phyloP scores from a whole-genome alignment of 2,329 filamentous ascomycete genomes.

The Akanthomyces uredinophilus region DNA sequence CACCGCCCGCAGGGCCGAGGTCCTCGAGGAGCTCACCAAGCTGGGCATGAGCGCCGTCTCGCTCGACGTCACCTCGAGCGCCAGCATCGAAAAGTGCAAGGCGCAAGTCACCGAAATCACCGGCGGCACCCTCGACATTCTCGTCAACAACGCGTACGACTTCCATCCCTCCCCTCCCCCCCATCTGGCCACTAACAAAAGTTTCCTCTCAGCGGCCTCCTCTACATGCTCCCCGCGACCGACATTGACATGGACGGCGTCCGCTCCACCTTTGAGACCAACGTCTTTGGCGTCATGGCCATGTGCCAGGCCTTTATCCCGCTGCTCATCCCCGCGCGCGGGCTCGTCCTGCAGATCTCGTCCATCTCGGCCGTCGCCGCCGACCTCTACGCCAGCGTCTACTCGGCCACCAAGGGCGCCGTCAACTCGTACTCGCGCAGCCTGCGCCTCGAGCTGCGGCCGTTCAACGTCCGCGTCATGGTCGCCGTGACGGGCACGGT shows the following conservation, averaged over 20 bases:
- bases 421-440: slow-evolving; percentile 48
- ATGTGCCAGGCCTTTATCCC: slow-evolving; percentile 46
- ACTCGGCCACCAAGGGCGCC: slow-evolving; percentile 53
- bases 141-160: slow-evolving; percentile 54
- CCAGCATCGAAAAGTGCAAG: slow-evolving; percentile 46
- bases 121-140: slow-evolving; percentile 49
- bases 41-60: slow-evolving; percentile 44
- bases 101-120: slow-evolving; percentile 43
- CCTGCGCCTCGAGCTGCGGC: slow-evolving; percentile 48
- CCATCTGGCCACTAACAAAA: background rate
- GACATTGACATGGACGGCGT: slow-evolving; percentile 49
- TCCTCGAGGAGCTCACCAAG: slow-evolving; percentile 40
- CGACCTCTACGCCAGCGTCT: slow-evolving; percentile 49
- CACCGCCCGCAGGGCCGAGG: slow-evolving; percentile 46
- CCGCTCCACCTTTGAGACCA: slow-evolving; percentile 50
- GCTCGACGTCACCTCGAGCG: slow-evolving; percentile 49
- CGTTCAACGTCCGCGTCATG: slow-evolving; percentile 53
- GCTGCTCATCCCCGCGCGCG: slow-evolving; percentile 44
- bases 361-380: slow-evolving; percentile 46
- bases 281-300: slow-evolving; percentile 54
- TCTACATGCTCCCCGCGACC: slow-evolving; percentile 46
- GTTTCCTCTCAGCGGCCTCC: slow-evolving; percentile 37
- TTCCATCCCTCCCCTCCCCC: no score
- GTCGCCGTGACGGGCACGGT: slow-evolving; percentile 52
- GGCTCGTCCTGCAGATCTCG: slow-evolving; percentile 52